phyloP scores from a whole-genome alignment of 2,329 filamentous ascomycete genomes.

The Fusarium nanum region DNA sequence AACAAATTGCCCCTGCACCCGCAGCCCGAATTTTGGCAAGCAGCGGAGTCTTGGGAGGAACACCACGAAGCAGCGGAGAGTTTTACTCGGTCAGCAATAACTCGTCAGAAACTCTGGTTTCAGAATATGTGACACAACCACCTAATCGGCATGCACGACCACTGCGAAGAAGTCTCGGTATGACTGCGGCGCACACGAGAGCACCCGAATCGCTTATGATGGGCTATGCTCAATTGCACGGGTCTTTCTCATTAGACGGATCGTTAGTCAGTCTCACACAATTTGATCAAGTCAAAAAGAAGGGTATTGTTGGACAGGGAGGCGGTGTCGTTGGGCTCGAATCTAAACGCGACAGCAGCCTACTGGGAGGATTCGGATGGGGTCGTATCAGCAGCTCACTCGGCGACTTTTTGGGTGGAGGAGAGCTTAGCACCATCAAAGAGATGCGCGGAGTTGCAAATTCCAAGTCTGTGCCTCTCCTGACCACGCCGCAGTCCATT shows the following conservation, averaged over 20 bases:
- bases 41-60: slow-evolving; percentile 77
- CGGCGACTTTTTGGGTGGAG: slow-evolving; percentile 85
- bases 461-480: slow-evolving; percentile 85
- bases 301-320: slow-evolving; percentile 88
- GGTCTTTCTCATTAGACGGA: slow-evolving; percentile 90
- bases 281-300: slow-evolving; percentile 96
- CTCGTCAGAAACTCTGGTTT: slow-evolving; percentile 91
- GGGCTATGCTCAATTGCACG: slow-evolving; percentile 95
- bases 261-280: slow-evolving; percentile 88
- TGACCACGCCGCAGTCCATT: slow-evolving; percentile 96
- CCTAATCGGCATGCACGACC: slow-evolving; percentile 52
- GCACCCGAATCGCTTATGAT: slow-evolving; percentile 90
- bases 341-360: slow-evolving; percentile 78
- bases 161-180: slow-evolving; percentile 59
- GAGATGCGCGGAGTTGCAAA: slow-evolving; percentile 92
- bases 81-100: slow-evolving; percentile 96
- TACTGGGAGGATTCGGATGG: slow-evolving; percentile 89
- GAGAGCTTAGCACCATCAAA: slow-evolving; percentile 91
- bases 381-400: slow-evolving; percentile 88
- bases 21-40: slow-evolving; percentile 79
- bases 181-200: slow-evolving; percentile 58
- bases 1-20: slow-evolving; percentile 69
- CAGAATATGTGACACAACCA: slow-evolving; percentile 79
- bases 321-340: slow-evolving; percentile 88
- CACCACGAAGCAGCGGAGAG: slow-evolving; percentile 90